Percentiles rank a stretch among this genome's conserved stretches.
Evolutionary conservation across 1,284 basidiomycete genomes (phyloP).

Genomic region (Pterulicium gracile): DNA sequence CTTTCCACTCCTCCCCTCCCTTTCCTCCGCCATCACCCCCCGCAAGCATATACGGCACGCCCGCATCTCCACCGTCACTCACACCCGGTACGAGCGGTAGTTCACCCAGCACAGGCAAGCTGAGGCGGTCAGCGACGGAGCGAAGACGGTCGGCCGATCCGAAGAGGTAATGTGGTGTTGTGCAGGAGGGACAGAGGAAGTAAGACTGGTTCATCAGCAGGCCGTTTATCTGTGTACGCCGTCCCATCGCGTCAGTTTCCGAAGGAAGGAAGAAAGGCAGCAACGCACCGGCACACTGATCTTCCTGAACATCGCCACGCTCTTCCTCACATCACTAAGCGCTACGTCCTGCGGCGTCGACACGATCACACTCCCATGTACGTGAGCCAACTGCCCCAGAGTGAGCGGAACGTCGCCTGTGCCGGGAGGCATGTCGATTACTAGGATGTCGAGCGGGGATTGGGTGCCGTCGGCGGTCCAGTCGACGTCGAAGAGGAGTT

Average conservation of each 20-base stretch:
- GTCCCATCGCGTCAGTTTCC: too few relatives aligned
- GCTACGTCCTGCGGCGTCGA: constrained; percentile 96
- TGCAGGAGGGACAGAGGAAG: constrained; percentile 77
- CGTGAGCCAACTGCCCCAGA: constrained; percentile 81
- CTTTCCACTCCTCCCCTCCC: constrained; percentile 40
- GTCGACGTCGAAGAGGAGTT: constrained; percentile 94
- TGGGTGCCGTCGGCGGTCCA: constrained; percentile 48
- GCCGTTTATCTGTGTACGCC: constrained; percentile 64
- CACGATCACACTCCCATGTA: constrained; percentile 87
- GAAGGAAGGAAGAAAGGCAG: not conserved
- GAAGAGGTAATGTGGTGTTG: constrained; percentile 67
- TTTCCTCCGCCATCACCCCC: too few relatives aligned
- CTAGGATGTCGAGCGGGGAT: constrained; percentile 70
- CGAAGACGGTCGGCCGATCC: constrained; percentile 65
- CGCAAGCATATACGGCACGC: constrained; percentile 46
- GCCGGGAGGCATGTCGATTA: constrained; percentile 96
- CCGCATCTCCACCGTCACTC: constrained; percentile 68
- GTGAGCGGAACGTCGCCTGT: constrained; percentile 95
- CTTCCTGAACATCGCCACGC: constrained; percentile 90
- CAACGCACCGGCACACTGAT: constrained; percentile 72
- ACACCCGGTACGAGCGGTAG: constrained; percentile 77
- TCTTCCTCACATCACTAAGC: constrained; percentile 86
- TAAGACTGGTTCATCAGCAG: constrained; percentile 87
- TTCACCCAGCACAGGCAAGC: constrained; percentile 68
- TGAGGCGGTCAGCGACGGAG: constrained; percentile 48